Conservation (phyloP, 768 basidiomycete genomes). For the Tephrocybe sp. region DNA sequence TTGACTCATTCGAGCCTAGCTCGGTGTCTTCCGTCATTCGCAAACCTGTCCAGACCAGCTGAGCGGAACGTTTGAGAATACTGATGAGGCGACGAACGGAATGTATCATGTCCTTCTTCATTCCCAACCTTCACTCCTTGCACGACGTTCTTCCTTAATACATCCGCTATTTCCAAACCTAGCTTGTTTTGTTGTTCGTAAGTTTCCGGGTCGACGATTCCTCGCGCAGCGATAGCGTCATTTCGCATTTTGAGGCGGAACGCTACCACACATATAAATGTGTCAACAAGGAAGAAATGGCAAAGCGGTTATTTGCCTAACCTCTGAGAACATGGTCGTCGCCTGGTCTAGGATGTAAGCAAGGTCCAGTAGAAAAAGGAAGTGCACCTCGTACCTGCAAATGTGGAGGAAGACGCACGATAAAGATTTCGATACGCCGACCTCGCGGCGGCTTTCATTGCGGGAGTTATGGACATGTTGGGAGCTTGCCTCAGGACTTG, state of each 20-base stretch:
- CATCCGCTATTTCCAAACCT: conserved; percentile 68
- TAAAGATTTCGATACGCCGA: conserved; percentile 73
- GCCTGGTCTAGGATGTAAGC: conserved; percentile 33
- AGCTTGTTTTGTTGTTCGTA: conserved; percentile 57
- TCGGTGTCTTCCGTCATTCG: conserved; percentile 80
- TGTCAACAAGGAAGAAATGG: conserved; percentile 5
- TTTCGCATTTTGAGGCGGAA: conserved; percentile 67
- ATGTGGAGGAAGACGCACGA: conserved; percentile 64
- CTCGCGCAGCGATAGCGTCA: conserved; percentile 45
- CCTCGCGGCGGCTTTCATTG: conserved; percentile 62
- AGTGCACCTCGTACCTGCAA: conserved; percentile 44
- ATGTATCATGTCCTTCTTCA: conserved; percentile 40
- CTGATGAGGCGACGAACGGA: conserved; percentile 49
- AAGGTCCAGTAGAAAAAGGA: background rate
- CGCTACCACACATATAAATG: conserved; percentile 39
- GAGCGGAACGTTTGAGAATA: background rate
- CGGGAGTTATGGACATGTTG: conserved; percentile 52
- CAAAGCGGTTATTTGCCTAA: conserved; percentile 16
- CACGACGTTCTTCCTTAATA: conserved; percentile 80
- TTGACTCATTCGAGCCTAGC: conserved; percentile 77
- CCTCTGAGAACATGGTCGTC: conserved; percentile 58
- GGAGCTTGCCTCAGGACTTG: background rate
- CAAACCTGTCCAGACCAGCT: conserved; percentile 45
- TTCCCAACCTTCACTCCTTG: conserved; percentile 60
- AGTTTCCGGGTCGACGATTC: conserved; percentile 41